Evolutionary conservation across 306 rosid species (phyloP).

Genomic region (Sindora glabra): DNA sequence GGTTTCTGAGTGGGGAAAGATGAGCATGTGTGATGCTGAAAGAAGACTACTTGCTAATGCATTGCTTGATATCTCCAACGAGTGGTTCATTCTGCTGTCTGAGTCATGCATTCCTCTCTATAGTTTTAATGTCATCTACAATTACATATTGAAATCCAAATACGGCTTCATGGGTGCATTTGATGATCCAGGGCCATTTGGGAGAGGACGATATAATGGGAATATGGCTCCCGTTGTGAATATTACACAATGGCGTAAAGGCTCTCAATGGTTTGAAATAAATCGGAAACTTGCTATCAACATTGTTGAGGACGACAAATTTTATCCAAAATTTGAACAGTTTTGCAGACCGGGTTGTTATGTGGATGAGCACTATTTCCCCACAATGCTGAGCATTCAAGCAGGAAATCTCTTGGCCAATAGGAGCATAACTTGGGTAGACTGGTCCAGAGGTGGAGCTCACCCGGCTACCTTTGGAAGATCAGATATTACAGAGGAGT

Average conservation of each 20-base stretch:
- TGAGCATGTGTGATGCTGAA: constrained; percentile 89
- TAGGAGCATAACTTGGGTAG: constrained; percentile 93
- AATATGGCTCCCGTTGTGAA: constrained; percentile 75
- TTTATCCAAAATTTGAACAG: constrained; percentile 45
- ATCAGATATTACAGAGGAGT: constrained; percentile 45
- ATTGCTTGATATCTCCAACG: constrained; percentile 77
- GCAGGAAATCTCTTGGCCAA: constrained; percentile 55
- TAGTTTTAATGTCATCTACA: constrained; percentile 50
- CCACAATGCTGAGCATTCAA: constrained; percentile 75
- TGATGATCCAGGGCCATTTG: constrained; percentile 76
- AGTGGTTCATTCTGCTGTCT: constrained; percentile 76
- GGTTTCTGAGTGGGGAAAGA: constrained; percentile 92
- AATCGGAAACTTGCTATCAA: constrained; percentile 64
- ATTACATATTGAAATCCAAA: constrained; percentile 55
- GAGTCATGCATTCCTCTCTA: constrained; percentile 92
- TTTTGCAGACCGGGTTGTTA: constrained; percentile 83
- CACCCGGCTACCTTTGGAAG: constrained; percentile 89
- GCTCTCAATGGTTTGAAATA: constrained; percentile 92
- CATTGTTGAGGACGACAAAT: constrained; percentile 56
- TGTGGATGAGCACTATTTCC: constrained; percentile 93
- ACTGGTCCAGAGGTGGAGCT: constrained; percentile 96
- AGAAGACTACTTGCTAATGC: constrained; percentile 47
- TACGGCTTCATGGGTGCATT: constrained; percentile 67
- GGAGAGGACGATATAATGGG: constrained; percentile 74
- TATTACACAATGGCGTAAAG: constrained; percentile 84